These are phyloP conservation scores for Asterella californica DNA, from an alignment of 225 moss, liverwort and hornwort species.

Conservation along the genomic window DNA sequence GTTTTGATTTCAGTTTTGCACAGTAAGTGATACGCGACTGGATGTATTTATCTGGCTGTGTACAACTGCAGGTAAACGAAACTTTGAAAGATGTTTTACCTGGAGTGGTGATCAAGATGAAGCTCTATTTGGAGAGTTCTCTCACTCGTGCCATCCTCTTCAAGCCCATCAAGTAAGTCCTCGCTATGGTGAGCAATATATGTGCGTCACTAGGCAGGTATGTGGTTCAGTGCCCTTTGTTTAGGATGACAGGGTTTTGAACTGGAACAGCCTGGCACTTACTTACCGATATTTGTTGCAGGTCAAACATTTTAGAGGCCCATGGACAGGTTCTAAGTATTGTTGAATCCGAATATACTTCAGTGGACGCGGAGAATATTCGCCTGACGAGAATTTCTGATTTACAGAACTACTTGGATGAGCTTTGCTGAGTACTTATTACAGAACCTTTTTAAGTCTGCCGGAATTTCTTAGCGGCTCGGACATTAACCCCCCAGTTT, in stretches of 20 bases:
- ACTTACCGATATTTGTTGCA: constrained; percentile 11
- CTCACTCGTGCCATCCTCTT: constrained; percentile 85
- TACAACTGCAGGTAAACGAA: constrained; percentile 51
- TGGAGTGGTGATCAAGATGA: constrained; percentile 78
- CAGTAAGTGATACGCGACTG: background rate
- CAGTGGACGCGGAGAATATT: constrained; percentile 61
- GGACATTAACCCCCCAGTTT: background rate
- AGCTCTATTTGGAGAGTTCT: constrained; percentile 75
- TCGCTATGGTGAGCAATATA: background rate
- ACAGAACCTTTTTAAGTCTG: background rate
- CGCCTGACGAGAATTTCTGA: constrained; percentile 56
- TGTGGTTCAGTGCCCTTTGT: background rate
- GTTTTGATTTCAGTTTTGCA: background rate
- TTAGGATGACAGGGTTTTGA: background rate
- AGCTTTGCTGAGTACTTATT: constrained; percentile 50
- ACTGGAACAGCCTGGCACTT: background rate
- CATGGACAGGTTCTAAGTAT: constrained; percentile 77
- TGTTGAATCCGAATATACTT: constrained; percentile 66
- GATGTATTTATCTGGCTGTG: background rate
- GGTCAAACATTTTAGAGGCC: constrained; percentile 88
- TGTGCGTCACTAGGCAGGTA: background rate
- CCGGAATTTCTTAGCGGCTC: background rate
- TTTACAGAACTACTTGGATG: constrained; percentile 75
- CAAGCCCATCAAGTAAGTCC: constrained; percentile 75
- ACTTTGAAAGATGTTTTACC: constrained; percentile 72